Base-by-base conservation (phyloP, 2,329 filamentous ascomycete genomes). In the Myrmaecium sp. region DNA sequence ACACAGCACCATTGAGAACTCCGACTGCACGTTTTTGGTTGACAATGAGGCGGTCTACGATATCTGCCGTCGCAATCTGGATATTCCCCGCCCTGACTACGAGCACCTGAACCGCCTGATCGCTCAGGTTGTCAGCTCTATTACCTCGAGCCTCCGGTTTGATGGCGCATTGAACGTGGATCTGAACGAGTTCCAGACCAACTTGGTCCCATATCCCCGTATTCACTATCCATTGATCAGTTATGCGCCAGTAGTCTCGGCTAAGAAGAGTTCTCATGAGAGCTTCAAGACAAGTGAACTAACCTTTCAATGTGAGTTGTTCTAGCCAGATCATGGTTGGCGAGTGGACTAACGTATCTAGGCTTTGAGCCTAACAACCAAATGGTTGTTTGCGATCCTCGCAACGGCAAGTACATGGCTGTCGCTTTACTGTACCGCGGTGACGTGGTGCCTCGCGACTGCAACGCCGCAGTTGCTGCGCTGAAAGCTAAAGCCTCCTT, bases 361-460 rank as follows among this genome's bases (percentile, higher is more conserved):
- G 95, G 86, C 76, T 98, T 98, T 65, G 86, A 98, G 73, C 83
- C 86, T 46, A 80, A 94, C 74, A 94, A 93, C 74, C 86, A 98
- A 76, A 98, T 98, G 86, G 86, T 98, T 57, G 93, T 93, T 71
- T 98, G 86, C 54, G 89, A 98, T 57, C 86, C 86, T 44, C 83
- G 84, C 51, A 84, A 91, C 58, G 86, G 86, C 61, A 98, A 98
- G 71, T 98, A 98, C 73, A 98, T 98, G 86, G 86, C 86, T 39
- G 94, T 84, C 47, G 94, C 84, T 60, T 61, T 98, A 61, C 66
- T 98, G 55, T 98, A 98, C 73, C 86, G 86, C 55, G 89, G 86
- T 58, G 89, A 95, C 49, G 86, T 98, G 44, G 89, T 95, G 36
- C 81, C 86, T 60, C 91, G 92, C 64, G 86, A 95, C 49, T 80